Conservation (phyloP, 495 filamentous ascomycete species). For the Chaetomium tenue region DNA sequence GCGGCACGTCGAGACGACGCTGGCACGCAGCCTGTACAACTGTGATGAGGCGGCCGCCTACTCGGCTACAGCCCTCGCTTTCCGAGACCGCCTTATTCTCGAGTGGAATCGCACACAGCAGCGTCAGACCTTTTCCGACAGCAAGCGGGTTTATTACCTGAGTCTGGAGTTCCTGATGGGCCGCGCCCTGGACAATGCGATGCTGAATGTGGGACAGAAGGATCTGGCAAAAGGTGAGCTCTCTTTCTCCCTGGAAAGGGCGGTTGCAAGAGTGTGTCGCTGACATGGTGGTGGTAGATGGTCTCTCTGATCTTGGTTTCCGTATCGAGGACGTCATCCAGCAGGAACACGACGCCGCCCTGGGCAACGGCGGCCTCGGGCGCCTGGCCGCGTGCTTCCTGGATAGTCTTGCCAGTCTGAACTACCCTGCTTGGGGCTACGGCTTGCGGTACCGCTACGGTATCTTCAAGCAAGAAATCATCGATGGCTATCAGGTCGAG, state of each 20-base stretch:
- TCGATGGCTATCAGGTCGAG: conserved; percentile 95
- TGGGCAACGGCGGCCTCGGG: conserved; percentile 94
- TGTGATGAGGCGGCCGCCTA: conserved; percentile 96
- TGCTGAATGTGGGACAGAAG: conserved; percentile 92
- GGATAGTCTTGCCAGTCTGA: conserved; percentile 89
- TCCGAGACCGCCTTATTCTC: conserved; percentile 88
- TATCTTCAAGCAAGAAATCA: conserved; percentile 99
- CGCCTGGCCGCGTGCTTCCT: conserved; percentile 95
- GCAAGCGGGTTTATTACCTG: conserved; percentile 94
- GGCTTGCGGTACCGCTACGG: conserved; percentile 93
- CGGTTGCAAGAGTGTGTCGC: conserved; percentile 43
- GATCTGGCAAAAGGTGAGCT: conserved; percentile 69
- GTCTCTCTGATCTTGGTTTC: conserved; percentile 86
- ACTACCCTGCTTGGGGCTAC: conserved; percentile 97
- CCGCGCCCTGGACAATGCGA: conserved; percentile 92
- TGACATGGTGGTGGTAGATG: conserved; percentile 61
- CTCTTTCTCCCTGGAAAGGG: background rate
- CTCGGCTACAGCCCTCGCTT: conserved; percentile 82
- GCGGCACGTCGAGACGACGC: conserved; percentile 91
- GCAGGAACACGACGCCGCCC: conserved; percentile 93
- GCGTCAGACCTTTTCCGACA: conserved; percentile 82
- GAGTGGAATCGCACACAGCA: conserved; percentile 99
- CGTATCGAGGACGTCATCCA: conserved; percentile 92
- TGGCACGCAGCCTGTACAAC: conserved; percentile 95
- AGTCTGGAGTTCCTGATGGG: conserved; percentile 98